Conservation (phyloP, 2,329 filamentous ascomycete genomes). For the Monosporascus sp. region DNA sequence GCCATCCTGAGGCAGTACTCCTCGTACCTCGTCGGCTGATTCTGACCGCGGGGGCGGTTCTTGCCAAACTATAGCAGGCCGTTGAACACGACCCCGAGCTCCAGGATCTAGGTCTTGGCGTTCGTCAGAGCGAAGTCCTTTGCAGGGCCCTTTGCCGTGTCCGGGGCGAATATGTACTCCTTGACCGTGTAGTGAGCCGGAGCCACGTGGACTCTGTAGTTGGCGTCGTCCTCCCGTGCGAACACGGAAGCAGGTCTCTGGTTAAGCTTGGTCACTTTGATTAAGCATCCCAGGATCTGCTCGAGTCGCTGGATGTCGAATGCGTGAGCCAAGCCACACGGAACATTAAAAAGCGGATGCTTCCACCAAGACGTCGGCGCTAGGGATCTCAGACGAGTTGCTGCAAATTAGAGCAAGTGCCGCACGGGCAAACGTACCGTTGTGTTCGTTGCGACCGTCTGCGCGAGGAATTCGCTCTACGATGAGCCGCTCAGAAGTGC, state of each 20-base stretch:
- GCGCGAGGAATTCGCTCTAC: slow-evolving; percentile 6
- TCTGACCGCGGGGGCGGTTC: neutral
- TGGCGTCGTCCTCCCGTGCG: slow-evolving; percentile 8
- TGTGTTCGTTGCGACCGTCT: neutral
- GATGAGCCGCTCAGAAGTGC: slow-evolving; percentile 21
- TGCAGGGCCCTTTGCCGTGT: slow-evolving; percentile 9
- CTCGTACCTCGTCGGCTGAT: slow-evolving; percentile 7
- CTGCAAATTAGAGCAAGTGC: slow-evolving; percentile 23
- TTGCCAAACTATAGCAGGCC: slow-evolving; percentile 8
- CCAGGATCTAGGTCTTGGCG: slow-evolving; percentile 2
- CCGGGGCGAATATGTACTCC: slow-evolving; percentile 18
- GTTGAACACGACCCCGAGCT: slow-evolving; percentile 13
- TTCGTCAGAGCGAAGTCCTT: slow-evolving; percentile 17
- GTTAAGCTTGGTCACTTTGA: slow-evolving; percentile 11
- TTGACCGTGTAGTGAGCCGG: slow-evolving; percentile 23
- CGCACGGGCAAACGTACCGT: slow-evolving; percentile 18
- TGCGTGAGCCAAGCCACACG: slow-evolving; percentile 6
- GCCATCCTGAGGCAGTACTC: slow-evolving; percentile 13
- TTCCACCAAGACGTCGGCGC: slow-evolving; percentile 18
- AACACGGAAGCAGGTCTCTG: slow-evolving; percentile 3
- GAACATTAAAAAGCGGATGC: slow-evolving; percentile 20
- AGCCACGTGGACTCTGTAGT: slow-evolving; percentile 8
- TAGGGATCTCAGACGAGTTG: slow-evolving; percentile 13
- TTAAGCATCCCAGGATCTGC: slow-evolving; percentile 18
- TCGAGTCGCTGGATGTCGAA: slow-evolving; percentile 12